Evolutionary conservation across 306 rosid species (phyloP), one percentile per base, ranked within the genome.

Genomic region (Abrus pulchellus): DNA sequence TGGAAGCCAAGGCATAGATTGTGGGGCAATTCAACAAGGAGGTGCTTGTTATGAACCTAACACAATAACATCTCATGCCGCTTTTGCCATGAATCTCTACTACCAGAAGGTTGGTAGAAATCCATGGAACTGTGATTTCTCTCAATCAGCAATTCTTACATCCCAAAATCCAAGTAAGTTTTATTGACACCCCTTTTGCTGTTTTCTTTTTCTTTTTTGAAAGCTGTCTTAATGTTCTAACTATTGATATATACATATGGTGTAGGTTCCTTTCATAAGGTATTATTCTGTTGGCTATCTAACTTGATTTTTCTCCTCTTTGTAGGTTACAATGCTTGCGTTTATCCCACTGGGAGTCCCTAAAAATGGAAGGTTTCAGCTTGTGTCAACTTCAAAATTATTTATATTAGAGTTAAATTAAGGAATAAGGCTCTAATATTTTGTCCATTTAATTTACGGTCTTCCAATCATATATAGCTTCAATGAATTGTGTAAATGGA

Each of bases 11-110:
- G 88, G 89, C 52, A 77, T 90, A 45, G 94, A 92, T 79, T 94
- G 98, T 52, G 80, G 91, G 3, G 60, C 89, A 45, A 92, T 94
- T 83, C 91, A 89, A 83, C 78, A 90, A 0, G 96, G 97, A 56
- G 98, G 97, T 0, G 92, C 89, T 81, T 94, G 98, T 84, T 94
- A 81, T 40, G 94, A 89, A n/a, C 97, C 97, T 8, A 86, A 90
- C 84, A 92, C 90, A 5, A 41, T 87, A 0, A 72, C 80, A n/a
- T 92, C 94, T 7, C 98, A 92, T 74, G 90, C 97, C 55, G 72
- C 93, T 36, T 92, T 74, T 68, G 97, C 91, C 72, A 92, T 92
- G 95, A 92, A 92, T 86, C 82, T 86, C 40, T 92, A 92, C 72
- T 92, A 85, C 81, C 97, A 92, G 38, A 74, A 72, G 28, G 2